phyloP scores from a whole-genome alignment of 2,329 filamentous ascomycete genomes.

The Aspergillus floridensis region DNA sequence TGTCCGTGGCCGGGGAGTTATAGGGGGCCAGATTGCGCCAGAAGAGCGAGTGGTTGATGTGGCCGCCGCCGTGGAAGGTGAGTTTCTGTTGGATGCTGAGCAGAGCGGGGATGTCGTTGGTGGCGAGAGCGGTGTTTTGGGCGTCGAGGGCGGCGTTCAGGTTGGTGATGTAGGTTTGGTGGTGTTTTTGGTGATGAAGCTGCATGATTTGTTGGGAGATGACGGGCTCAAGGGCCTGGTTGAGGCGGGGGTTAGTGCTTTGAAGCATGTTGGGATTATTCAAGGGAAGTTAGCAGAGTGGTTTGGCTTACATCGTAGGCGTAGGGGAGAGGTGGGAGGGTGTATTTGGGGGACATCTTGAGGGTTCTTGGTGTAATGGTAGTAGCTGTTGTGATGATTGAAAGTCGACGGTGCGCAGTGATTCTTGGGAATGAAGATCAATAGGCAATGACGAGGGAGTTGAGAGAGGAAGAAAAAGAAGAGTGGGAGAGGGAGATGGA shows the following conservation, averaged over 20 bases:
- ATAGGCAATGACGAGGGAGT: background rate
- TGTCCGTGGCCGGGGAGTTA: constrained; percentile 56
- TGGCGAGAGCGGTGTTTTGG: constrained; percentile 56
- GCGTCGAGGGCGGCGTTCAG: constrained; percentile 74
- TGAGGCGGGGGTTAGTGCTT: constrained; percentile 56
- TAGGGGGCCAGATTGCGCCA: constrained; percentile 77
- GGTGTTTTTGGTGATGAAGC: constrained; percentile 89
- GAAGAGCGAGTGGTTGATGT: constrained; percentile 91
- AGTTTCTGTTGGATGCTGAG: constrained; percentile 68
- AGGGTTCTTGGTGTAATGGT: background rate
- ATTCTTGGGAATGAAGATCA: background rate
- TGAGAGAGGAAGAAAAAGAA: background rate
- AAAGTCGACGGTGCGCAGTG: background rate
- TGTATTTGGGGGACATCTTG: constrained; percentile 47
- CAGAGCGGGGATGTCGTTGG: constrained; percentile 61
- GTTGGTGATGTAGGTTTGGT: constrained; percentile 87
- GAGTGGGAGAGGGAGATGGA: background rate
- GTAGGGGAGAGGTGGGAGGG: constrained; percentile 65
- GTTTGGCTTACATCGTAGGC: constrained; percentile 63
- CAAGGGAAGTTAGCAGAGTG: background rate
- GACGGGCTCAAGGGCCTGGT: constrained; percentile 71
- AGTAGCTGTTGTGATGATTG: background rate
- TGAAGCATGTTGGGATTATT: background rate
- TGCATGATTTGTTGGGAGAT: constrained; percentile 92
- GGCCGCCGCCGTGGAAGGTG: constrained; percentile 87